Percentiles rank a stretch among this genome's conserved stretches.
Conservation (phyloP, 129 eudicot species). For the Logfia minima region DNA sequence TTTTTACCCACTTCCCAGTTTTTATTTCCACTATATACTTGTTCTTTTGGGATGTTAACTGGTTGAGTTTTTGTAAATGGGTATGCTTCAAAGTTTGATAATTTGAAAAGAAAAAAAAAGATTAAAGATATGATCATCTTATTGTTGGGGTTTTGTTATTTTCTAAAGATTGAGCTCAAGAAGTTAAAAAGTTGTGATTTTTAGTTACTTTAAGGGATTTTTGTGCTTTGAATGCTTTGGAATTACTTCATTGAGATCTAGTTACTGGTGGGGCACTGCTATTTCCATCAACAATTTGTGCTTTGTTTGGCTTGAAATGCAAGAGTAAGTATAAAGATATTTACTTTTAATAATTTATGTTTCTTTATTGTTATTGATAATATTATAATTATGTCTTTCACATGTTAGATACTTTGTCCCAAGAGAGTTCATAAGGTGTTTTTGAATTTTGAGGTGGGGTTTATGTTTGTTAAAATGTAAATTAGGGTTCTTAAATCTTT, state of each 20-base stretch:
- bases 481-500: conserved; percentile 22
- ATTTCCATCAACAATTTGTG: conserved; percentile 39
- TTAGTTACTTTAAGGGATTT: conserved; percentile 29
- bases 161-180: conserved; percentile 51
- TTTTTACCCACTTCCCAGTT: background rate
- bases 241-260: conserved; percentile 75
- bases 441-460: conserved; percentile 4
- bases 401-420: conserved; percentile 23
- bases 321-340: conserved; percentile 52
- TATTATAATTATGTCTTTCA: conserved; percentile 28
- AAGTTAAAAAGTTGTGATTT: conserved; percentile 45
- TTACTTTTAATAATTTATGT: conserved; percentile 28
- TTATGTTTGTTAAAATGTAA: conserved; percentile 30
- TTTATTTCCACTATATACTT: conserved; percentile 3
- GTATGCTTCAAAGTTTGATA: conserved; percentile 15
- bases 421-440: conserved; percentile 21
- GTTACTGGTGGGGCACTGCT: conserved; percentile 59
- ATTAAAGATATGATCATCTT: background rate
- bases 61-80: conserved; percentile 12
- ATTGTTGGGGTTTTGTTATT: conserved; percentile 13
- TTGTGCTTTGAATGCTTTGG: conserved; percentile 47
- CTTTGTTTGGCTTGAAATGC: conserved; percentile 53
- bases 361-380: conserved; percentile 21
- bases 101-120: background rate
- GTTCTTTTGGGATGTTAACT: conserved; percentile 5